phyloP scores from a whole-genome alignment of 441 rosid genomes.

The Erodium moschatum region DNA sequence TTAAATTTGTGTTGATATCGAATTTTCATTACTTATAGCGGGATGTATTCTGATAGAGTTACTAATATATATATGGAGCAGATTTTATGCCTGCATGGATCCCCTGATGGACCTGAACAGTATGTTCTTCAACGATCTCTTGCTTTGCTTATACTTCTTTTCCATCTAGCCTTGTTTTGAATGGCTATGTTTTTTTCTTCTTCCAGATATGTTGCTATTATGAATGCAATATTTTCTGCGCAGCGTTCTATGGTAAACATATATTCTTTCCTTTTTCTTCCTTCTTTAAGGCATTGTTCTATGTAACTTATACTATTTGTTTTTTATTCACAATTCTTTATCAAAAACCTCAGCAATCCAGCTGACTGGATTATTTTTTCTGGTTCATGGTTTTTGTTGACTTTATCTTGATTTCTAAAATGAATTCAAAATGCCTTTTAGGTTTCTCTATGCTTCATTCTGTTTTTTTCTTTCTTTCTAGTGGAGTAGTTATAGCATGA shows the following conservation, averaged over 20 bases:
- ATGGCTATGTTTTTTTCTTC: conserved; percentile 14
- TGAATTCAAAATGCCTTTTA: neutral
- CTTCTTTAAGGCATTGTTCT: conserved; percentile 9
- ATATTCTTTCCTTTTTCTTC: neutral
- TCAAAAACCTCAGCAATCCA: neutral
- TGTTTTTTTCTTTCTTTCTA: neutral
- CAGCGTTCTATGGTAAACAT: conserved; percentile 71
- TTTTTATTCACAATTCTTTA: neutral
- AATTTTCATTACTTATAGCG: conserved; percentile 5
- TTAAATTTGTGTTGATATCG: conserved; percentile 1
- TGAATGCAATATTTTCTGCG: conserved; percentile 94
- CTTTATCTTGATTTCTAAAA: neutral
- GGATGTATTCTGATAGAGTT: conserved; percentile 7
- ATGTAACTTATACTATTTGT: neutral
- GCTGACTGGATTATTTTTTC: neutral
- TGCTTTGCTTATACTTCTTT: conserved; percentile 8
- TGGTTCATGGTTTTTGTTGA: neutral
- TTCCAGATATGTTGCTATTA: conserved; percentile 85
- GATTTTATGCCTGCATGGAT: conserved; percentile 97
- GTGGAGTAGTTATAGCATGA: neutral
- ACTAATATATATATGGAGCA: conserved; percentile 31
- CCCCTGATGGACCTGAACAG: conserved; percentile 98
- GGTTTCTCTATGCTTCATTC: neutral
- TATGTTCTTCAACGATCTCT: conserved; percentile 32
- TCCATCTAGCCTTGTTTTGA: conserved; percentile 8